phyloP scores from a whole-genome alignment of 2,329 filamentous ascomycete genomes.

The Cladosporium austrohemisphaericum region DNA sequence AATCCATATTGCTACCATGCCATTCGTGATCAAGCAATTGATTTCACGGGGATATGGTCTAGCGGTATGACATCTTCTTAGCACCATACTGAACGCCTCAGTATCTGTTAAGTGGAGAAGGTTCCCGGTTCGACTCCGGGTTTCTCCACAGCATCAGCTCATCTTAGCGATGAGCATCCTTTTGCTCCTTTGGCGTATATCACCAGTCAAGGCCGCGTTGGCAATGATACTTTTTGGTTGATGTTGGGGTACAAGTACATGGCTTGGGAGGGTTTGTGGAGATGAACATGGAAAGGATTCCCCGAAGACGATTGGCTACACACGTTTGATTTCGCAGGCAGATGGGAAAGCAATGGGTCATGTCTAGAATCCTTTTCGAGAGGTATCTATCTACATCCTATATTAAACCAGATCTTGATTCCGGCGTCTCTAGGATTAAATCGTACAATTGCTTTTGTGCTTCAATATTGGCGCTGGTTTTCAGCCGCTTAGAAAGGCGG shows the following conservation, averaged over 20 bases:
- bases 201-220: no score
- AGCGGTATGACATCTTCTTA: conserved; percentile 15
- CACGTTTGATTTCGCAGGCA: no score
- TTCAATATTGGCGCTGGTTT: background rate
- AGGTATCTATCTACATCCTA: background rate
- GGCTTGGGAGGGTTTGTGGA: no score
- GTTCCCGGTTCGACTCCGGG: conserved; percentile 13
- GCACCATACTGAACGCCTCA: background rate
- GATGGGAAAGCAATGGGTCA: no score
- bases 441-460: conserved; percentile 11
- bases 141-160: conserved; percentile 11
- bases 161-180: no score
- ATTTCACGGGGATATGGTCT: conserved; percentile 12
- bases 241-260: no score
- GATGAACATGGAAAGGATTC: no score
- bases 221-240: no score
- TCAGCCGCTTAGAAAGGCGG: conserved; percentile 76
- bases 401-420: background rate
- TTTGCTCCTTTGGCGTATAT: no score
- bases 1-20: background rate
- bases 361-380: no score
- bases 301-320: no score
- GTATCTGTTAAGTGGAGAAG: conserved; percentile 11
- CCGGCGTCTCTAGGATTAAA: background rate
- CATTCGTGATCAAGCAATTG: conserved; percentile 1